These are phyloP conservation scores for Albatrellus ellisii DNA, from an alignment of 768 basidiomycete species.

Conservation along the genomic window DNA sequence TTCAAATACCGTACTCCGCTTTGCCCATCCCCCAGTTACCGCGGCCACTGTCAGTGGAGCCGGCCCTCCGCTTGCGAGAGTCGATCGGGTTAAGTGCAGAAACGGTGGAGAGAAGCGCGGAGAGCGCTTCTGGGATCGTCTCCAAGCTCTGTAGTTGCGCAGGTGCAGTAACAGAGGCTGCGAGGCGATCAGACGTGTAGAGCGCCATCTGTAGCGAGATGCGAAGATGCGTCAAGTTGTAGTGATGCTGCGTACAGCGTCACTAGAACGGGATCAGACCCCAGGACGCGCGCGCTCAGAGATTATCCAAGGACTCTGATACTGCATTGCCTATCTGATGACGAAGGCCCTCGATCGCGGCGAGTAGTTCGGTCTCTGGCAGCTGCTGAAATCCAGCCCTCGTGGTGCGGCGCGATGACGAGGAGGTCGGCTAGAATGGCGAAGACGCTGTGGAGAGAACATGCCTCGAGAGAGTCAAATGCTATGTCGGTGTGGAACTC, in stretches of 20 bases:
- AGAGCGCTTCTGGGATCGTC: constrained; percentile 27
- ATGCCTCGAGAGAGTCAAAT: constrained; percentile 85
- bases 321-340: constrained; percentile 53
- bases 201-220: constrained; percentile 33
- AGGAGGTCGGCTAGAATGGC: constrained; percentile 56
- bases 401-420: constrained; percentile 66
- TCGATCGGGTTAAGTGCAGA: constrained; percentile 31
- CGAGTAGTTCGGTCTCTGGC: constrained; percentile 35
- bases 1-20: constrained; percentile 62
- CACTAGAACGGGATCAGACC: constrained; percentile 29
- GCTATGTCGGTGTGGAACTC: constrained; percentile 84
- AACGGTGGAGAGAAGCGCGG: constrained; percentile 32
- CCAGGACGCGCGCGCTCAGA: constrained; percentile 3
- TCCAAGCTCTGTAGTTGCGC: constrained; percentile 28
- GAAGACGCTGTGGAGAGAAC: constrained; percentile 83
- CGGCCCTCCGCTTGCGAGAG: constrained; percentile 7
- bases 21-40: constrained; percentile 67
- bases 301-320: too few species aligned
- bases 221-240: constrained; percentile 37
- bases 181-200: constrained; percentile 27
- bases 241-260: constrained; percentile 46
- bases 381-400: constrained; percentile 54
- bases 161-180: constrained; percentile 28
- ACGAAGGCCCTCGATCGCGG: constrained; percentile 56
- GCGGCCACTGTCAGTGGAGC: constrained; percentile 43